These are phyloP conservation scores for Ajuga chamaepitys DNA, from an alignment of 257 asterid species.

Conservation along the genomic window DNA sequence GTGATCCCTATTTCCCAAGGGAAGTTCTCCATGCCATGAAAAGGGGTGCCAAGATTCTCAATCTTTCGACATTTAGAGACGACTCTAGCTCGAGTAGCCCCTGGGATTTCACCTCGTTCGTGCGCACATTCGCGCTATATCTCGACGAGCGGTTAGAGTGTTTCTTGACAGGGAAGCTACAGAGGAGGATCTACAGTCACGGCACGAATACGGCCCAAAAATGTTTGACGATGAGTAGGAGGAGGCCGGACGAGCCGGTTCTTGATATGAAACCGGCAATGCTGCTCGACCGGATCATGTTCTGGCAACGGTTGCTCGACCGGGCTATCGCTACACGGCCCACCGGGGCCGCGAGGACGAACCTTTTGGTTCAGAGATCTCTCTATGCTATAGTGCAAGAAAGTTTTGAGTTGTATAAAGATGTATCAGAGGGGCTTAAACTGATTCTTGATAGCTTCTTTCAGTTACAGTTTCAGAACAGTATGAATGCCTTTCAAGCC, in stretches of 20 bases:
- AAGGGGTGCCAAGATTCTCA: conserved; percentile 70
- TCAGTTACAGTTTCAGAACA: conserved; percentile 52
- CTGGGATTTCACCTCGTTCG: conserved; percentile 76
- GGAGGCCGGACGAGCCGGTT: conserved; percentile 33
- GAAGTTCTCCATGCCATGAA: conserved; percentile 82
- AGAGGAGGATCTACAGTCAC: conserved; percentile 35
- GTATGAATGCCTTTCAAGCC: conserved; percentile 51
- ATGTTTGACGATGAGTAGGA: conserved; percentile 8
- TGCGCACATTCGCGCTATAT: conserved; percentile 64
- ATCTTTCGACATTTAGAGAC: conserved; percentile 58
- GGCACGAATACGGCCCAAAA: neutral
- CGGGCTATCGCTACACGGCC: conserved; percentile 72
- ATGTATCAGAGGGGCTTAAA: conserved; percentile 62
- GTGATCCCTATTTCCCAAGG: conserved; percentile 79
- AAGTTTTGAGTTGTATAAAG: conserved; percentile 70
- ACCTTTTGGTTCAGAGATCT: conserved; percentile 42
- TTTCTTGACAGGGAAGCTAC: conserved; percentile 69
- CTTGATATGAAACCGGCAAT: conserved; percentile 65
- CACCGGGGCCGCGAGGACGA: conserved; percentile 49
- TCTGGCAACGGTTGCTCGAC: conserved; percentile 71
- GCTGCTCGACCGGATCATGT: conserved; percentile 58
- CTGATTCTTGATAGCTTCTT: conserved; percentile 61
- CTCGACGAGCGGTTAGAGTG: conserved; percentile 83
- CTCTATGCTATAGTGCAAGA: conserved; percentile 60
- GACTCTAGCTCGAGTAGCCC: conserved; percentile 71